phyloP scores from a whole-genome alignment of 2,329 filamentous ascomycete species.

The Fusarium miscanthi region DNA sequence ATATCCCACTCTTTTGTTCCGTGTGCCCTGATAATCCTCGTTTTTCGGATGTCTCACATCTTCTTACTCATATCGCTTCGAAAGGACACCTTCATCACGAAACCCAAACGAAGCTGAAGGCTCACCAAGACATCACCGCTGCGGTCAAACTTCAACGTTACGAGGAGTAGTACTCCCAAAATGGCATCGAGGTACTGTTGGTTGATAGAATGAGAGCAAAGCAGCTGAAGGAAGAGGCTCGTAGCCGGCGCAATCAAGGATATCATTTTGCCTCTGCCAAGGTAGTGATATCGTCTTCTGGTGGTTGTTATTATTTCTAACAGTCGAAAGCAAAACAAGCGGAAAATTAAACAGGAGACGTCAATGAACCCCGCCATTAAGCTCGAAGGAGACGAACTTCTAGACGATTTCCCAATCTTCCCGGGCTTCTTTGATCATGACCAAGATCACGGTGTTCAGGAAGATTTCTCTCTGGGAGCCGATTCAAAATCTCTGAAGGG shows the following conservation, averaged over 20 bases:
- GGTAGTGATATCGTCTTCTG: constrained; percentile 16
- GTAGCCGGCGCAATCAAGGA: constrained; percentile 59
- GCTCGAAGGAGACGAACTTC: constrained; percentile 44
- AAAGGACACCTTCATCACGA: constrained; percentile 90
- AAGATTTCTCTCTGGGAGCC: constrained; percentile 41
- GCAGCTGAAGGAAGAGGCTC: constrained; percentile 71
- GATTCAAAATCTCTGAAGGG: constrained; percentile 70
- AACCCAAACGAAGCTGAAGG: constrained; percentile 82
- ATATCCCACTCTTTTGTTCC: constrained; percentile 79
- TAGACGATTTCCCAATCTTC: constrained; percentile 44
- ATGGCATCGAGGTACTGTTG: constrained; percentile 78
- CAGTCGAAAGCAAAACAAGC: constrained; percentile 44
- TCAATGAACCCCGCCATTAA: constrained; percentile 41
- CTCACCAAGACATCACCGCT: constrained; percentile 74
- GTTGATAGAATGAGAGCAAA: constrained; percentile 82
- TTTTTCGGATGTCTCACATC: constrained; percentile 91
- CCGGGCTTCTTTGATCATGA: constrained; percentile 46
- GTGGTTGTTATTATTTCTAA: constrained; percentile 14
- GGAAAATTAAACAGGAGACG: constrained; percentile 44
- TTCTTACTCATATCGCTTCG: constrained; percentile 91
- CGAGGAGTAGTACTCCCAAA: constrained; percentile 79
- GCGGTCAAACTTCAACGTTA: constrained; percentile 72
- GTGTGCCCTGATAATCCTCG: constrained; percentile 83
- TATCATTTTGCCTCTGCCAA: constrained; percentile 36
- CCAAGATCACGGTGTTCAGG: constrained; percentile 45